These are phyloP conservation scores for Paecilomyces variotii DNA, from an alignment of 2,329 filamentous ascomycete genomes.

Conservation along the genomic window DNA sequence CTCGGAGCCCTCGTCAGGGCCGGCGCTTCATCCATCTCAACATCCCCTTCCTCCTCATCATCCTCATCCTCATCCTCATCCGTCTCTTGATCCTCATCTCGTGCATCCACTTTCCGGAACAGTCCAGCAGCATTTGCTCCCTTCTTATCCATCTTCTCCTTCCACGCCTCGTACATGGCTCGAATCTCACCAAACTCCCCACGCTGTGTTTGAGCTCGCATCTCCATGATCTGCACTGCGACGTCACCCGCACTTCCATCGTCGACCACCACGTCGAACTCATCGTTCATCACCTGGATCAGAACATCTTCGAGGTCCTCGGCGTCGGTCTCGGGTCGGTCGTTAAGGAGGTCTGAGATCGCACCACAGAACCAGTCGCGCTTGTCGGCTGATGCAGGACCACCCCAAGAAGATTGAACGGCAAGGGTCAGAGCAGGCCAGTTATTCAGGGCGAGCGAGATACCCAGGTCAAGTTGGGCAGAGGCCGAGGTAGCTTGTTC, in stretches of 20 bases:
- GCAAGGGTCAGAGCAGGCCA: conserved; percentile 87
- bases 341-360: conserved; percentile 67
- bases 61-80: conserved; percentile 48
- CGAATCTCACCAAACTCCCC: conserved; percentile 61
- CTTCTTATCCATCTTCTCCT: conserved; percentile 29
- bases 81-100: conserved; percentile 49
- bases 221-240: conserved; percentile 61
- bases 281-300: conserved; percentile 86
- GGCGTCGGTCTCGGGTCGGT: conserved; percentile 56
- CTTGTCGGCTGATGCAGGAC: conserved; percentile 73
- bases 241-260: conserved; percentile 75
- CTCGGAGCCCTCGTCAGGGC: conserved; percentile 48
- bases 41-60: conserved; percentile 50
- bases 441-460: conserved; percentile 74
- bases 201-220: conserved; percentile 56
- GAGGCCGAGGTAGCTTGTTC: conserved; percentile 35
- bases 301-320: conserved; percentile 78
- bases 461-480: conserved; percentile 71
- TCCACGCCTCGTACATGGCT: conserved; percentile 45
- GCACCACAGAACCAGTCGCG: conserved; percentile 94
- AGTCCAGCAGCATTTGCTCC: conserved; percentile 22
- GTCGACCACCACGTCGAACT: conserved; percentile 88
- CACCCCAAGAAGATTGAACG: conserved; percentile 81
- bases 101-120: conserved; percentile 30
- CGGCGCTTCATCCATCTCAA: conserved; percentile 64